Evolutionary conservation across 768 basidiomycete species (phyloP), one percentile per base, ranked within the genome.

Genomic region (Leccinum uliginosum): DNA sequence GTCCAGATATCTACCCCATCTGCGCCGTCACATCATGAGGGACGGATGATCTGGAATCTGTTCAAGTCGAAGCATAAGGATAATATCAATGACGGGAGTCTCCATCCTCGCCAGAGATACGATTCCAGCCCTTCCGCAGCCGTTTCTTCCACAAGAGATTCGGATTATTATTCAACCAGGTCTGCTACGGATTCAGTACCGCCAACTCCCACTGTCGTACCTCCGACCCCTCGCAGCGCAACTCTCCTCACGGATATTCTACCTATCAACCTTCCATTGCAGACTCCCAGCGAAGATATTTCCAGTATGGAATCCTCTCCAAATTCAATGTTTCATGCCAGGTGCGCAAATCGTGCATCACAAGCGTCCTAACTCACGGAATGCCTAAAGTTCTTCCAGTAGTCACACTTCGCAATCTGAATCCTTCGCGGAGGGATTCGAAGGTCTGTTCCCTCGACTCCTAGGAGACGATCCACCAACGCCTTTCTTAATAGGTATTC

Each of bases 351-450:
- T 34, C 34, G 15, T 34, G 3, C 3, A 5, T 6, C 14, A 47
- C 47, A 40, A 27, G 17, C 6, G 19, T 6, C 10, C 12, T 34
- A 26, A n/a, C 56, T 60, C 14, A 62, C 5, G 6, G 34, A 23
- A 46, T 15, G 0, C 23, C 35, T 21, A 21, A 46, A 67, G 61
- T 46, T 12, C 56, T n/a, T 50, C 24, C 17, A 66, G 59, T 34
- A 63, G 58, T 26, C 7, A n/a, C 7, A 61, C 61, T 48, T 58
- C 61, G 3, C 26, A 27, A n/a, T 58, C 67, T 17, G 59, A 57
- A n/a, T 19, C 54, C 17, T 51, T 38, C 26, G 45, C 34, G 6
- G 61, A 49, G 8, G 58, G 53, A 44, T 30, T 23, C 6, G 61
- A 62, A 55, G 58, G 59, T 65, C 1, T 26, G 59, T 50, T 30